These are phyloP conservation scores for Macrolepiota dolichaula DNA, from an alignment of 768 basidiomycete genomes.

Conservation along the genomic window DNA sequence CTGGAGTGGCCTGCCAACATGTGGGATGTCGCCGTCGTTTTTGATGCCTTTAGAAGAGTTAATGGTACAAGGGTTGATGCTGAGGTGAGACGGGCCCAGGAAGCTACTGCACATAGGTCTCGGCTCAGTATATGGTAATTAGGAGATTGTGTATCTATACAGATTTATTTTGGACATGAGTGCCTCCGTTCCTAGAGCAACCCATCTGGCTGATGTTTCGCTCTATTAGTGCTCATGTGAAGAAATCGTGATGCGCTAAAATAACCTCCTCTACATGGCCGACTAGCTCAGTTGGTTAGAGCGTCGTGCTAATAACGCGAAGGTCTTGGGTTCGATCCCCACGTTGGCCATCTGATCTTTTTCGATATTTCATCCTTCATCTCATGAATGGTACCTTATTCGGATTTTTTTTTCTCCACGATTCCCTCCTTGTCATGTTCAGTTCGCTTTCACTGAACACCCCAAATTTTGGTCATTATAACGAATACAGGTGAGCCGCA, in stretches of 20 bases:
- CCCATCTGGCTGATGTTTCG: too few species aligned
- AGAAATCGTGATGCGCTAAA: too few species aligned
- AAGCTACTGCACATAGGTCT: not conserved
- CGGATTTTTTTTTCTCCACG: too few species aligned
- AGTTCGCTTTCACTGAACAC: too few species aligned
- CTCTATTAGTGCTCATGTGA: too few species aligned
- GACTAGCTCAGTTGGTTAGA: slow-evolving; percentile 86
- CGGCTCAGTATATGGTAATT: not conserved
- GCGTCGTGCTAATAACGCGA: slow-evolving; percentile 79
- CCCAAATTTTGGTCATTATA: too few species aligned
- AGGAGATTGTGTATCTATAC: not conserved
- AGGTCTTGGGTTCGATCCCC: slow-evolving; percentile 47
- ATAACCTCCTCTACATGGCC: too few species aligned
- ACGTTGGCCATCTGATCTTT: slow-evolving; percentile 11
- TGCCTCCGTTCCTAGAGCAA: not conserved
- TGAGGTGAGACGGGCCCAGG: not conserved
- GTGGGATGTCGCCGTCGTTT: not conserved
- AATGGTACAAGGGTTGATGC: not conserved
- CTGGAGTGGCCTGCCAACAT: not conserved
- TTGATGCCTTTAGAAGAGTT: not conserved
- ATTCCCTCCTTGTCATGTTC: too few species aligned
- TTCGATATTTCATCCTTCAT: too few species aligned
- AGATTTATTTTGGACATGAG: not conserved
- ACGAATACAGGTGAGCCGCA: too few species aligned
- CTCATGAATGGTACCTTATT: too few species aligned